Conservation (phyloP, 208 protist species). For the Acanthamoeba healyi region DNA sequence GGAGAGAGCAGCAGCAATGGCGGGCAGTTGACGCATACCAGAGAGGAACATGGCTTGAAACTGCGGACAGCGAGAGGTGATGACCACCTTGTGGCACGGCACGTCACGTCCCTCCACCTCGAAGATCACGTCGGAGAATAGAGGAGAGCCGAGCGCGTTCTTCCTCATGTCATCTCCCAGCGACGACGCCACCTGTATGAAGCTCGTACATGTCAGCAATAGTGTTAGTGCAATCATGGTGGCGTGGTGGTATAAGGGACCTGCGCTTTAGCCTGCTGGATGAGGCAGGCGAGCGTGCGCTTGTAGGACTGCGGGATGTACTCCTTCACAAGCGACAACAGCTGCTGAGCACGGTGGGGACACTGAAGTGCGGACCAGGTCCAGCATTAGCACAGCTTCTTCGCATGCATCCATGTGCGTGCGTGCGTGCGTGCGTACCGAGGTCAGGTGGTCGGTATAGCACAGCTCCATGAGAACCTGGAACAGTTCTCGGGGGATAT, state of each 20-base stretch:
- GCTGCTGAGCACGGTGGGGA: not conserved
- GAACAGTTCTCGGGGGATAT: conserved; percentile 38
- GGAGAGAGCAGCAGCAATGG: not conserved
- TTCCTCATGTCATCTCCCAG: conserved; percentile 25
- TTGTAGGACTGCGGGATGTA: conserved; percentile 37
- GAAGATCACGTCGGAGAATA: conserved; percentile 42
- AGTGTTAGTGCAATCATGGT: not conserved
- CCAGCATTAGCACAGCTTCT: not conserved
- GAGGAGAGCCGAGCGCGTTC: conserved; percentile 9
- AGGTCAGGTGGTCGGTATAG: conserved; percentile 60
- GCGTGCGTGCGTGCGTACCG: too few relatives aligned
- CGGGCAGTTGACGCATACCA: not conserved
- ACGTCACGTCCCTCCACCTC: conserved; percentile 34
- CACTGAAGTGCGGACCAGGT: too few relatives aligned
- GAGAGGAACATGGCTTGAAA: conserved; percentile 72
- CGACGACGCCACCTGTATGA: not conserved
- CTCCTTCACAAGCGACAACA: conserved; percentile 51
- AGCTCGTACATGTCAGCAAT: not conserved
- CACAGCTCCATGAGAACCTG: conserved; percentile 49
- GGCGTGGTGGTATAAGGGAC: not conserved
- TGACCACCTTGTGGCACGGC: conserved; percentile 71
- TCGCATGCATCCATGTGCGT: too few relatives aligned
- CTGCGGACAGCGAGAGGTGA: conserved; percentile 46
- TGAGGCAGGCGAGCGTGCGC: conserved; percentile 48
- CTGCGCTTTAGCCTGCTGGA: conserved; percentile 35